These are phyloP conservation scores for Agrocybe pediades DNA, from an alignment of 768 basidiomycete genomes.

Conservation along the genomic window DNA sequence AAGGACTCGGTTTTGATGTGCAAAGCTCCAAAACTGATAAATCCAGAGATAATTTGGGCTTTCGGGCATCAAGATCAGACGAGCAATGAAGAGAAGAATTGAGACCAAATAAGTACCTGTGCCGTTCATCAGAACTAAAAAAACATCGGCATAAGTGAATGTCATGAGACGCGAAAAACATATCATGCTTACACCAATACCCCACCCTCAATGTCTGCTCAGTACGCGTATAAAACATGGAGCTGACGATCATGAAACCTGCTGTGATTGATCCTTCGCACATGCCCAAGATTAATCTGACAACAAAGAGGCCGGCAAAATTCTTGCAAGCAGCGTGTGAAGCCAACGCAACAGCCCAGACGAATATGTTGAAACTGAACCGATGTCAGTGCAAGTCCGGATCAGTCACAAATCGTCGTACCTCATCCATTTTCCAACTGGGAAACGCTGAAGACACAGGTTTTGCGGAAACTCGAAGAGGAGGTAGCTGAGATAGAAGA, in stretches of 20 bases:
- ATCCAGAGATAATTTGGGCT: slow-evolving; percentile 74
- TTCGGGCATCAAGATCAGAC: slow-evolving; percentile 2
- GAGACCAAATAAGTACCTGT: slow-evolving; percentile 42
- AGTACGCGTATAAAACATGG: slow-evolving; percentile 76
- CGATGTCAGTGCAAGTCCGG: background rate
- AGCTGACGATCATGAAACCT: slow-evolving; percentile 74
- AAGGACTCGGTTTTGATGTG: slow-evolving; percentile 60
- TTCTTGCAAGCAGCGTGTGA: slow-evolving; percentile 72
- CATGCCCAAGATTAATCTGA: slow-evolving; percentile 66
- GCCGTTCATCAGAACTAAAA: slow-evolving; percentile 72
- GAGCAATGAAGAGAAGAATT: background rate
- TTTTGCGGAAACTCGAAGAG: slow-evolving; percentile 77
- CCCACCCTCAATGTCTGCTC: slow-evolving; percentile 73
- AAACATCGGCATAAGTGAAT: background rate
- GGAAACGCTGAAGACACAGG: slow-evolving; percentile 68
- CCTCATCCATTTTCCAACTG: slow-evolving; percentile 86
- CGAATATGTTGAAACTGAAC: slow-evolving; percentile 59
- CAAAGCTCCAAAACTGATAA: slow-evolving; percentile 65
- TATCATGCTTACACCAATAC: slow-evolving; percentile 67
- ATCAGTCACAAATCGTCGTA: slow-evolving; percentile 17
- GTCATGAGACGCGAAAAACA: background rate
- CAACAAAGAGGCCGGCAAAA: slow-evolving; percentile 64
- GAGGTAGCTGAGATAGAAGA: slow-evolving; percentile 74
- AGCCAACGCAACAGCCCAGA: slow-evolving; percentile 64
- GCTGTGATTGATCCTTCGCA: slow-evolving; percentile 76